Evolutionary conservation across 768 basidiomycete genomes (phyloP).

Genomic region (Royoungia palumana): DNA sequence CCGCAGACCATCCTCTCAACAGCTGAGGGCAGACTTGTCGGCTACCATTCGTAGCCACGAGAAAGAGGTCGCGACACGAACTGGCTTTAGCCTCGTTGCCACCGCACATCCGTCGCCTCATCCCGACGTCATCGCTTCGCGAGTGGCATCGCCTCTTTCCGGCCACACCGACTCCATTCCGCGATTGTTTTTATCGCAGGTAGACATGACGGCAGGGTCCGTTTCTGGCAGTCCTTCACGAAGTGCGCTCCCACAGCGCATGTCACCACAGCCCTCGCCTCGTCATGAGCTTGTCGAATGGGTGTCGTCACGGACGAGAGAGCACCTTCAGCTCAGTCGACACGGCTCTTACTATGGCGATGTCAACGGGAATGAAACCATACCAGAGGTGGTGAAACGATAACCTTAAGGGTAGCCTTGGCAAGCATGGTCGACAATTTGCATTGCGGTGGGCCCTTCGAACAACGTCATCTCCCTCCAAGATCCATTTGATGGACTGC

Average conservation of each 20-base stretch:
- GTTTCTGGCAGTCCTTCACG: conserved; percentile 15
- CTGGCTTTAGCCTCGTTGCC: conserved; percentile 32
- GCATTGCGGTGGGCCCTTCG: conserved; percentile 3
- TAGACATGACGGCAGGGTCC: conserved; percentile 12
- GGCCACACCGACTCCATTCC: conserved; percentile 19
- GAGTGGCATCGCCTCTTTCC: conserved; percentile 17
- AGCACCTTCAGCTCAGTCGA: conserved; percentile 12
- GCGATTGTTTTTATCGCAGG: conserved; percentile 20
- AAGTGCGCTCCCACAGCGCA: conserved; percentile 17
- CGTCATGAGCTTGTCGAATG: conserved; percentile 26
- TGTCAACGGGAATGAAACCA: conserved; percentile 32
- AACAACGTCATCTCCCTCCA: conserved; percentile 6
- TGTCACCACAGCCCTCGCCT: conserved; percentile 31
- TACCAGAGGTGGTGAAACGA: conserved; percentile 6
- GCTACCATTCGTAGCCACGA: conserved; percentile 27
- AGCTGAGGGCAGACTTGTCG: conserved; percentile 28
- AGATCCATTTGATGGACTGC: conserved; percentile 9
- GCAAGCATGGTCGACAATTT: conserved; percentile 3
- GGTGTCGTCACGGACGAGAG: conserved; percentile 20
- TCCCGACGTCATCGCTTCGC: conserved; percentile 26
- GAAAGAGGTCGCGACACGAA: conserved; percentile 23
- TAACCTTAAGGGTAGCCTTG: conserved; percentile 6
- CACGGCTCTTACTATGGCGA: conserved; percentile 25
- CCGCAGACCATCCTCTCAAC: conserved; percentile 30
- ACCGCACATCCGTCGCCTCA: conserved; percentile 21